These are phyloP conservation scores for Clathrospora elynae DNA, from an alignment of 2,329 filamentous ascomycete genomes.

Conservation along the genomic window DNA sequence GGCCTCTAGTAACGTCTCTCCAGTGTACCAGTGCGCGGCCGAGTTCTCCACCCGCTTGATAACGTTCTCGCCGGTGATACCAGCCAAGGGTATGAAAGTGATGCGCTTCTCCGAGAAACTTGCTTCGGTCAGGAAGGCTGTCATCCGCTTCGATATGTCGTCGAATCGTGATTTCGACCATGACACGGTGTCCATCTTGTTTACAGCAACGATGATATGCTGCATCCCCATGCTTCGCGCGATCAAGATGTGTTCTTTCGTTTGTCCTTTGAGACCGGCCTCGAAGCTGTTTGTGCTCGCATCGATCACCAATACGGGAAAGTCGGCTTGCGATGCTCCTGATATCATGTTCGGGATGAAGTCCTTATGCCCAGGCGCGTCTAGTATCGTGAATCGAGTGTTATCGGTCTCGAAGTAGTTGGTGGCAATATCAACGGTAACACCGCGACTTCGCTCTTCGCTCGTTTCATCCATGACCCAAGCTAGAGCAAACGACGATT, in stretches of 20 bases:
- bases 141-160: constrained; percentile 82
- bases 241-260: constrained; percentile 87
- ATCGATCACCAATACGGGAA: constrained; percentile 93
- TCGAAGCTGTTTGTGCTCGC: constrained; percentile 90
- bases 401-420: constrained; percentile 91
- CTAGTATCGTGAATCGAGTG: constrained; percentile 89
- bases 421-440: constrained; percentile 95
- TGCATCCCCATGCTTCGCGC: constrained; percentile 90
- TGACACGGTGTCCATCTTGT: constrained; percentile 86
- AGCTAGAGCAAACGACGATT: constrained; percentile 92
- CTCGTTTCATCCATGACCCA: constrained; percentile 95
- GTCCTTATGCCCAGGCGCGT: constrained; percentile 91
- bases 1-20: constrained; percentile 78
- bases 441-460: constrained; percentile 86
- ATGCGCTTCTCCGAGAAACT: constrained; percentile 83
- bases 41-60: constrained; percentile 61
- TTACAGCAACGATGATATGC: constrained; percentile 85
- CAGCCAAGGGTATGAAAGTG: constrained; percentile 86
- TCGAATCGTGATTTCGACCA: constrained; percentile 86
- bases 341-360: constrained; percentile 99
- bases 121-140: constrained; percentile 78
- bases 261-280: constrained; percentile 90
- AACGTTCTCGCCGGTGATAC: constrained; percentile 87
- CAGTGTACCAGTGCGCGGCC: constrained; percentile 74
- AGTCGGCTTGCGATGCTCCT: constrained; percentile 92